Conservation (phyloP, 768 basidiomycete genomes). For the Pleurotus tuber-regium region DNA sequence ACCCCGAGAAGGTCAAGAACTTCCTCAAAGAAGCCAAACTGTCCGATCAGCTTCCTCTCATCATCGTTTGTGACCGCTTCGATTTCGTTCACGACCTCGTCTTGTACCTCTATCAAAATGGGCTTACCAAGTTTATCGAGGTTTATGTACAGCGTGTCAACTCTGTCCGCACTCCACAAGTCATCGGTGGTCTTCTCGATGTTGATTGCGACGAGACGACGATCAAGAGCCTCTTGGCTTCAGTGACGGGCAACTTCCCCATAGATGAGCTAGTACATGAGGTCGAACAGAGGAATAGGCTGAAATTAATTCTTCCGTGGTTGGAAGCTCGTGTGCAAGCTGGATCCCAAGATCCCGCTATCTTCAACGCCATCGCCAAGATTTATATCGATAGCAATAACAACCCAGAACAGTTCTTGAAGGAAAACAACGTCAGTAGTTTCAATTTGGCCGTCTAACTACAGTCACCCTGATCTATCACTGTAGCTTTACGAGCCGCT, state of each 20-base stretch:
- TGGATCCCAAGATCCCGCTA: slow-evolving; percentile 90
- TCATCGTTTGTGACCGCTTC: slow-evolving; percentile 99
- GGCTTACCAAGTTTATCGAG: slow-evolving; percentile 95
- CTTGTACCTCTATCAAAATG: slow-evolving; percentile 97
- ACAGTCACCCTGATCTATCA: too few relatives aligned
- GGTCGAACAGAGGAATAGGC: slow-evolving; percentile 92
- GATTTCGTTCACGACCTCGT: slow-evolving; percentile 99
- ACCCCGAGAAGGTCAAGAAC: slow-evolving; percentile 99
- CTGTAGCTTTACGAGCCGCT: slow-evolving; percentile 96
- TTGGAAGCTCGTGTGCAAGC: slow-evolving; percentile 89
- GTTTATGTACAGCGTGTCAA: slow-evolving; percentile 99
- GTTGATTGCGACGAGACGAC: slow-evolving; percentile 97
- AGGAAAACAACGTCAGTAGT: slow-evolving; percentile 90
- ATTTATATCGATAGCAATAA: slow-evolving; percentile 99
- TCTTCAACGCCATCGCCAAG: slow-evolving; percentile 98
- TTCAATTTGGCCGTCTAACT: too few relatives aligned
- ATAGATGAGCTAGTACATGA: slow-evolving; percentile 97
- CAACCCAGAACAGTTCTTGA: slow-evolving; percentile 96
- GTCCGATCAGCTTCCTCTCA: slow-evolving; percentile 93
- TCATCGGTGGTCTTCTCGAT: slow-evolving; percentile 93
- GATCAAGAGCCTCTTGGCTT: slow-evolving; percentile 91
- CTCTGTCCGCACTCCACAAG: slow-evolving; percentile 94
- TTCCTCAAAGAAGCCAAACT: slow-evolving; percentile 99
- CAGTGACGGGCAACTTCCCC: slow-evolving; percentile 95
- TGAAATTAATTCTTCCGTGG: slow-evolving; percentile 98